Evolutionary conservation across 2,329 filamentous ascomycete species (phyloP), one percentile per base, ranked within the genome.

Genomic region (Thermothelomyces thermophilus): DNA sequence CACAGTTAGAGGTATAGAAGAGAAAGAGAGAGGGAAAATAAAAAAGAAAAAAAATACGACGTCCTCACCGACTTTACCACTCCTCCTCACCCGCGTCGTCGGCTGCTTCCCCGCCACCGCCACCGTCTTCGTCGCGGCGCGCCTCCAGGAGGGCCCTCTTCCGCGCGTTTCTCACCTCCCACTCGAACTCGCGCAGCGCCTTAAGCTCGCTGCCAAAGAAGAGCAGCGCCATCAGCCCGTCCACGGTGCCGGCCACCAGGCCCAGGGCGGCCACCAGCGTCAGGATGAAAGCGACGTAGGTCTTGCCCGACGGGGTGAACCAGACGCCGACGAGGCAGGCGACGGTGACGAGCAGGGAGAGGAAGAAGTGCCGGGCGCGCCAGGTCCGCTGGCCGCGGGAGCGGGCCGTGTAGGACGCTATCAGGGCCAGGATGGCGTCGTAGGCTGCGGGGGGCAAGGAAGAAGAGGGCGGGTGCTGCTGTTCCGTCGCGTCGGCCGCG

Each of bases 181-280:
- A 96, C 64, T 93, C 82, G 69, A 97, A 97, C 71, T 98, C 93
- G 61, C 82, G 84, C 48, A 98, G 70, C 3, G 86, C 84, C 51
- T 89, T 77, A 52, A 96, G 69, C 70, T 98, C 93, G 53, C 82
- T 83, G 10, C 85, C 83, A 51, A 95, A 84, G 65, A 98, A 98
- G 42, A 97, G 67, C 0, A 93, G 77, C 0, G 90, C 86, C 64
- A 97, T 87, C 35, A 97, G 68, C 0, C 91, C 90, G 63, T 96
- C 87, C 17, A 96, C 65, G 2, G 89, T 79, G 0, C 91, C 91
- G 3, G 83, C 82, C 14, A 78, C 78, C 30, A 97, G 74, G 2
- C 83, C 81, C 14, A 97, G 66, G n/a, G 84, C 89, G 63, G 85
- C 87, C 17, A 95, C 63, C 2, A 97, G 68, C 68, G 90, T 80